phyloP scores from a whole-genome alignment of 2,329 filamentous ascomycete genomes.

The Blastomyces gilchristii region DNA sequence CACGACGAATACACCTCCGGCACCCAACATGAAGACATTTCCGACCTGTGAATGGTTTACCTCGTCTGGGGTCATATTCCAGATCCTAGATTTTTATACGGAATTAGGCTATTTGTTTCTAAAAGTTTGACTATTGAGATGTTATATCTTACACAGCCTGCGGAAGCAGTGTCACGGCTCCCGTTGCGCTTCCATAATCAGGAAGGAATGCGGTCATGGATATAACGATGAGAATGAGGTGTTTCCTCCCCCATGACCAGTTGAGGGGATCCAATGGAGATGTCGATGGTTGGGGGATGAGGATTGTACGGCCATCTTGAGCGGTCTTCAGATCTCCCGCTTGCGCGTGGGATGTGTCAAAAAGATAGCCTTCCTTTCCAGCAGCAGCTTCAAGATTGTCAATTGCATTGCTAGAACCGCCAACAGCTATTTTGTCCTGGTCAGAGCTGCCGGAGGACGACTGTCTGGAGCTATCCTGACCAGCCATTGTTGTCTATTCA shows the following conservation, averaged over 20 bases:
- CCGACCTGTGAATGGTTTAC: constrained; percentile 34
- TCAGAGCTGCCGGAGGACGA: neutral
- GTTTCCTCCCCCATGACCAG: constrained; percentile 27
- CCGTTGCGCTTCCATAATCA: constrained; percentile 36
- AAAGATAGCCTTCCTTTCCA: constrained; percentile 23
- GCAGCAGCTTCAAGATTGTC: constrained; percentile 1
- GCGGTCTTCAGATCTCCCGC: constrained; percentile 23
- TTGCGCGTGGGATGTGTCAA: constrained; percentile 21
- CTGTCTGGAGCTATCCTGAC: neutral
- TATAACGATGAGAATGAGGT: constrained; percentile 31
- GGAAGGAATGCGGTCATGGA: constrained; percentile 31
- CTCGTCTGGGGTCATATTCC: constrained; percentile 29
- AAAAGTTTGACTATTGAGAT: neutral
- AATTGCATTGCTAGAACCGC: neutral
- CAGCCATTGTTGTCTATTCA: neutral
- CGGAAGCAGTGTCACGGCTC: constrained; percentile 32
- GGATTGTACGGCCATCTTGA: constrained; percentile 26
- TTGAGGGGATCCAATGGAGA: constrained; percentile 32
- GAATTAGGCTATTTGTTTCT: neutral
- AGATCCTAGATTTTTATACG: constrained; percentile 17
- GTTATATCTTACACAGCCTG: constrained; percentile 25
- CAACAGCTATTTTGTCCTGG: neutral
- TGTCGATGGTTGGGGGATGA: constrained; percentile 30
- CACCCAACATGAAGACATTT: constrained; percentile 38
- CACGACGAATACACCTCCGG: constrained; percentile 34